These are phyloP conservation scores for Cyberlindnera xishuangbannaensis DNA, from an alignment of 805 yeast genomes.

Conservation along the genomic window DNA sequence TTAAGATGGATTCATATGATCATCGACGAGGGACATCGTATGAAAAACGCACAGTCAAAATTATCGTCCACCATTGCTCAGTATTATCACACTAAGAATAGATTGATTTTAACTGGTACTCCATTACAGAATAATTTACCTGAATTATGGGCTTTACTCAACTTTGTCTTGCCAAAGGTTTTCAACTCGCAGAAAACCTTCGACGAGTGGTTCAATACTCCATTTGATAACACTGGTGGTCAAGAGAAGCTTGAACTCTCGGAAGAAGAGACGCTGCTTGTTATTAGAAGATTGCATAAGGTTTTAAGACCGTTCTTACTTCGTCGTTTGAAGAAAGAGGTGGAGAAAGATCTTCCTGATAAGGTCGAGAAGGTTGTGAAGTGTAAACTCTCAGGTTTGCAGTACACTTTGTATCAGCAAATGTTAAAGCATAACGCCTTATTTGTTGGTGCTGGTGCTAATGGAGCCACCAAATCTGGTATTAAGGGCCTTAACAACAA, in stretches of 20 bases:
- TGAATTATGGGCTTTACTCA: constrained; percentile 79
- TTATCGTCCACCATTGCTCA: constrained; percentile 64
- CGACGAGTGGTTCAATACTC: constrained; percentile 88
- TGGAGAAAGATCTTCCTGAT: constrained; percentile 80
- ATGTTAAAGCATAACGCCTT: constrained; percentile 68
- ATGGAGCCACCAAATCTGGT: constrained; percentile 37
- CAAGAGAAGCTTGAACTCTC: constrained; percentile 76
- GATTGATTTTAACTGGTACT: constrained; percentile 82
- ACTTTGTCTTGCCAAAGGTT: constrained; percentile 77
- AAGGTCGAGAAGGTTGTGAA: constrained; percentile 79
- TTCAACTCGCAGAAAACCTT: constrained; percentile 82
- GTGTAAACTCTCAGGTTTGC: constrained; percentile 72
- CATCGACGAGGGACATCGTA: constrained; percentile 87
- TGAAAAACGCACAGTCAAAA: constrained; percentile 76
- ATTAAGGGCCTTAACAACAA: constrained; percentile 75
- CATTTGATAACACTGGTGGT: constrained; percentile 78
- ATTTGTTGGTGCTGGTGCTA: constrained; percentile 58
- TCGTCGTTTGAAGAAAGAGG: constrained; percentile 82
- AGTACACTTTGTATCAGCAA: constrained; percentile 64
- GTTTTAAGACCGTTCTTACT: constrained; percentile 80
- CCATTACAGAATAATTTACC: constrained; percentile 83
- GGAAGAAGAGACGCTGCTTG: constrained; percentile 80
- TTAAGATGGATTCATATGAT: constrained; percentile 82
- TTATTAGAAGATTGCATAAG: constrained; percentile 79
- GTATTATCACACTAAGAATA: constrained; percentile 67